A percentile compares a stretch with the other conserved stretches of the same genome.
Conservation (phyloP, 164 flowering plant genomes). For the Saururus chinensis region DNA sequence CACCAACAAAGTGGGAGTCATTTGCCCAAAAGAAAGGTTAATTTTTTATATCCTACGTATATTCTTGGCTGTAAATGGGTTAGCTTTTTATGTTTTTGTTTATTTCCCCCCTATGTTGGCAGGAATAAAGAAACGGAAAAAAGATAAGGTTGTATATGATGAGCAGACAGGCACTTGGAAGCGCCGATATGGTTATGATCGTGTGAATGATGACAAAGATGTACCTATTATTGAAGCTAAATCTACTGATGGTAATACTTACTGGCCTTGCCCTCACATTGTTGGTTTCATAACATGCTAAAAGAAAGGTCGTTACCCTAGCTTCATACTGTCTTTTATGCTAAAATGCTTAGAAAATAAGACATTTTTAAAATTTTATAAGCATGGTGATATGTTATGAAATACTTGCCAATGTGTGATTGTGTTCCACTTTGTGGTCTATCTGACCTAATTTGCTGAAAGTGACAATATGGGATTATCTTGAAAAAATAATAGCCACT, state of each 20-base stretch:
- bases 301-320: too few relatives aligned
- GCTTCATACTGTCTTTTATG: too few relatives aligned
- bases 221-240: constrained; percentile 28
- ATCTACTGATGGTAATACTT: constrained; percentile 28
- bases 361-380: too few relatives aligned
- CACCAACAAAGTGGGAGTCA: constrained; percentile 87
- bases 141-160: constrained; percentile 46
- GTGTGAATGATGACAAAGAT: constrained; percentile 59
- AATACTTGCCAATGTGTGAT: too few relatives aligned
- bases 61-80: background rate
- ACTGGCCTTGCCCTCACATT: background rate
- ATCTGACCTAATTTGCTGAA: too few relatives aligned
- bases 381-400: too few relatives aligned
- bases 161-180: constrained; percentile 66
- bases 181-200: constrained; percentile 88
- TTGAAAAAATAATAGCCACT: too few relatives aligned
- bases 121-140: constrained; percentile 77
- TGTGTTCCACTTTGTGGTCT: too few relatives aligned
- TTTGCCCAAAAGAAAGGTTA: constrained; percentile 80
- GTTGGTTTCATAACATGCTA: too few relatives aligned
- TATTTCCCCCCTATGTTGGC: constrained; percentile 3
- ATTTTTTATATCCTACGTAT: background rate
- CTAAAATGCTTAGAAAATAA: too few relatives aligned
- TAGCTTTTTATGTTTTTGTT: too few relatives aligned
- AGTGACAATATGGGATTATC: too few relatives aligned